phyloP scores from a whole-genome alignment of 164 flowering plant genomes.

The Stephania yunnanensis region DNA sequence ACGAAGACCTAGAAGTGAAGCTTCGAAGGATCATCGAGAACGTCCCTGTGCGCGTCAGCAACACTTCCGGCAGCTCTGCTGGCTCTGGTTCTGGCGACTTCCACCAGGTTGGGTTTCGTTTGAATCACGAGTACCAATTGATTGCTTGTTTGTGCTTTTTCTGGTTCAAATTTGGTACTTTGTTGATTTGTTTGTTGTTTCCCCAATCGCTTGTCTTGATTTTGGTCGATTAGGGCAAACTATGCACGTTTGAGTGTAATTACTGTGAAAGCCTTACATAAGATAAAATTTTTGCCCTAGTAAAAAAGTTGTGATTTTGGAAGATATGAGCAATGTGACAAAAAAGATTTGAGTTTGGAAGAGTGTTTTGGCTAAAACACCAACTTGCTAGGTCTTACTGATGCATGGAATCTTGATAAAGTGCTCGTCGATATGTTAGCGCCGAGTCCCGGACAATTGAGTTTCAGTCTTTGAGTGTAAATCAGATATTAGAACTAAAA shows the following conservation, averaged over 20 bases:
- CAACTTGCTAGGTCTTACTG: too few relatives aligned
- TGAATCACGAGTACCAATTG: neutral
- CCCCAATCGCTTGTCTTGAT: neutral
- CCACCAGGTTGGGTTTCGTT: conserved; percentile 55
- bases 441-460: too few relatives aligned
- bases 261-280: neutral
- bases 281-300: neutral
- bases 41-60: conserved; percentile 94
- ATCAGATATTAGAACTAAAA: too few relatives aligned
- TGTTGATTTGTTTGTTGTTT: neutral
- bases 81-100: conserved; percentile 99
- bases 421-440: too few relatives aligned
- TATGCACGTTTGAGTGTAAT: neutral
- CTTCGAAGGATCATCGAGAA: conserved; percentile 85
- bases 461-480: too few relatives aligned
- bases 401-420: too few relatives aligned
- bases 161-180: neutral
- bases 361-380: too few relatives aligned
- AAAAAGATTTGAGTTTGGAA: too few relatives aligned
- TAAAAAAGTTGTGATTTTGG: too few relatives aligned
- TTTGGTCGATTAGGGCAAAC: neutral
- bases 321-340: too few relatives aligned
- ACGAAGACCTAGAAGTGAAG: conserved; percentile 92
- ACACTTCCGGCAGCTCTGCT: conserved; percentile 98
- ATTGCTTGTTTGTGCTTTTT: neutral